A percentile compares a stretch with the other conserved stretches of the same genome.
Conservation (phyloP, 1,284 basidiomycete genomes). For the Violaceomyces palustris region DNA sequence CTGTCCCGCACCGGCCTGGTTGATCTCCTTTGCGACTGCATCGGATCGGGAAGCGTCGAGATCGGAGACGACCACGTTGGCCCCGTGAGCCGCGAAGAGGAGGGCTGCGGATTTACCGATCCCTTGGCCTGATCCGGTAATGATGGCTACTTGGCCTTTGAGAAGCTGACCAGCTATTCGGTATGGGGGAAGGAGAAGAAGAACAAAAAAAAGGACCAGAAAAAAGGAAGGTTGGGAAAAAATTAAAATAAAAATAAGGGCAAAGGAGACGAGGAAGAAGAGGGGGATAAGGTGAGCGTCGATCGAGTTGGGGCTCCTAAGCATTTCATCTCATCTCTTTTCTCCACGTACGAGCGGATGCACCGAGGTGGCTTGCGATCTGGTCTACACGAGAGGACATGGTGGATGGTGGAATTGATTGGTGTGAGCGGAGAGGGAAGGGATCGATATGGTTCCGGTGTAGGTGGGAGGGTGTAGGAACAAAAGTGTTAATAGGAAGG, state of each 20-base stretch:
- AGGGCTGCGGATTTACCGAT: conserved; percentile 60
- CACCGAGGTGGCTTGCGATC: conserved; percentile 24
- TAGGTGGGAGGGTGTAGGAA: no score
- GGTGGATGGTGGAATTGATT: no score
- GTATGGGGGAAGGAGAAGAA: no score
- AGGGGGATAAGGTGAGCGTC: no score
- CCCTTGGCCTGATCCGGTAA: conserved; percentile 62
- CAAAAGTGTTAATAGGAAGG: no score
- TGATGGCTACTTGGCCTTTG: conserved; percentile 73
- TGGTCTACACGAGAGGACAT: conserved; percentile 31
- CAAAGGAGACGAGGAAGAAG: no score
- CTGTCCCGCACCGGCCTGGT: conserved; percentile 66
- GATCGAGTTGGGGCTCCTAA: no score
- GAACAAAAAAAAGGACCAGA: background rate
- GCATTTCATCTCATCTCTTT: no score
- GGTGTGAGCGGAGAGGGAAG: no score
- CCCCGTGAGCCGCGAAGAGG: conserved; percentile 76
- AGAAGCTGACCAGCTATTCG: conserved; percentile 29
- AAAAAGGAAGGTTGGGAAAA: no score
- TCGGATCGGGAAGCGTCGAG: conserved; percentile 55
- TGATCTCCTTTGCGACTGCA: conserved; percentile 57
- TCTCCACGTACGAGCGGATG: conserved; percentile 28
- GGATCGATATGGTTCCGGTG: no score
- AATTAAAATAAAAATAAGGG: background rate
- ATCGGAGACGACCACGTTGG: conserved; percentile 73